phyloP scores from a whole-genome alignment of 345 rosid species.

The Draba incana region DNA sequence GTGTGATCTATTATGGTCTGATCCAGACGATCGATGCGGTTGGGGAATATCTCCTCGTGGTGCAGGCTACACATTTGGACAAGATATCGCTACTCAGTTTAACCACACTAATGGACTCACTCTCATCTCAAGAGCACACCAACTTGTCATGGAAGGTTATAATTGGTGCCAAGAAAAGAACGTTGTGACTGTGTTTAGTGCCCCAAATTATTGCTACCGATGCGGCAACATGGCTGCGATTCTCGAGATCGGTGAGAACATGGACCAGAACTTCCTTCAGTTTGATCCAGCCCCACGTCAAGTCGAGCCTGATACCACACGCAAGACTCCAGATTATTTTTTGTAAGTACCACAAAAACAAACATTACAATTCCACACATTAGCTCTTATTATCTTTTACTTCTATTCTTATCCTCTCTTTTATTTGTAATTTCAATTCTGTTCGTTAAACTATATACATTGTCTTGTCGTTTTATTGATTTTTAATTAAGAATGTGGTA shows the following conservation, averaged over 20 bases:
- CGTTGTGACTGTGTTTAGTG: conserved; percentile 94
- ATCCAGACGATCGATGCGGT: conserved; percentile 95
- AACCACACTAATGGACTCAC: conserved; percentile 87
- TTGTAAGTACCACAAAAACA: conserved; percentile 56
- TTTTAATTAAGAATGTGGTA: conserved; percentile 15
- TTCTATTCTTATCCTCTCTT: neutral
- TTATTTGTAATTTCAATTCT: conserved; percentile 3
- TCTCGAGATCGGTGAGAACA: conserved; percentile 89
- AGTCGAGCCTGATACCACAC: conserved; percentile 87
- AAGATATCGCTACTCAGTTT: conserved; percentile 84
- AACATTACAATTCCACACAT: neutral
- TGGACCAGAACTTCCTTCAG: conserved; percentile 95
- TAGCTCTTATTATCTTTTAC: conserved; percentile 9
- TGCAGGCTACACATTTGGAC: conserved; percentile 95
- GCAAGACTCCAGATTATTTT: conserved; percentile 98
- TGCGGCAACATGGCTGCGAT: conserved; percentile 99
- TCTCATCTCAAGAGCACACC: conserved; percentile 94
- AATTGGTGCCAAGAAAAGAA: conserved; percentile 98
- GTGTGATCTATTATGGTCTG: conserved; percentile 98
- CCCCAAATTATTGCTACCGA: conserved; percentile 92
- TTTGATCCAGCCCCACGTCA: conserved; percentile 96
- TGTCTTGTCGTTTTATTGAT: neutral
- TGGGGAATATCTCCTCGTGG: conserved; percentile 99
- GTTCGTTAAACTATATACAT: conserved; percentile 11
- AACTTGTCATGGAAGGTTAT: conserved; percentile 95